These are phyloP conservation scores for Oropetium thomaeum DNA, from an alignment of 176 grass and related monocot species.

Conservation along the genomic window DNA sequence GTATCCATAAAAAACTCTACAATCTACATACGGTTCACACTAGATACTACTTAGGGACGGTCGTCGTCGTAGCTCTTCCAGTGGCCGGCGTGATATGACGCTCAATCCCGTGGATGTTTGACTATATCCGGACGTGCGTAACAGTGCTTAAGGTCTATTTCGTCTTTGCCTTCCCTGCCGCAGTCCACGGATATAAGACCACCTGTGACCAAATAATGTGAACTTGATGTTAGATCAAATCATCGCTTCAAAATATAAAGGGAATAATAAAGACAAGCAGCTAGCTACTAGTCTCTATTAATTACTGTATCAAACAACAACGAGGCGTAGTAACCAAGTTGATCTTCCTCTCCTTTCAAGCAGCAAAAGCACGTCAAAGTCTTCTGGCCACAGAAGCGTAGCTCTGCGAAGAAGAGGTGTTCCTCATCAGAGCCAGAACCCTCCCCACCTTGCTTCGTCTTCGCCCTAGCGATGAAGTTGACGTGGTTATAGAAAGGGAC, in stretches of 20 bases:
- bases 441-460: neutral
- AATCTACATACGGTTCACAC: too few relatives aligned
- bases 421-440: neutral
- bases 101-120: neutral
- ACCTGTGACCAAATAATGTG: neutral
- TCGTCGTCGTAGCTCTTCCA: neutral
- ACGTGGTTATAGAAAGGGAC: neutral
- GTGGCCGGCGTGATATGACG: neutral
- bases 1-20: neutral
- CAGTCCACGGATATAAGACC: neutral
- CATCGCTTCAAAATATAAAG: neutral
- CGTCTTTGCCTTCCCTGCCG: neutral
- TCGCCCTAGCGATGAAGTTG: constrained; percentile 2
- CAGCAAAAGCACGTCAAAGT: neutral
- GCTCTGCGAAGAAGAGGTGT: constrained; percentile 10
- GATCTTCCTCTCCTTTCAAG: neutral
- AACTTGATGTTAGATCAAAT: neutral
- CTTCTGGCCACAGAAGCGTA: neutral
- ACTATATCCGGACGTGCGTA: neutral
- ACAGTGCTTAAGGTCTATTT: neutral
- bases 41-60: neutral
- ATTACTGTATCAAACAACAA: too few relatives aligned
- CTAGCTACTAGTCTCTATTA: neutral
- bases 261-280: neutral
- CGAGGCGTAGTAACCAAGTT: neutral